Percentiles rank a stretch among this genome's conserved stretches.
These are phyloP conservation scores for Lactifluus piperatus DNA, from an alignment of 768 basidiomycete species.

Conservation along the genomic window DNA sequence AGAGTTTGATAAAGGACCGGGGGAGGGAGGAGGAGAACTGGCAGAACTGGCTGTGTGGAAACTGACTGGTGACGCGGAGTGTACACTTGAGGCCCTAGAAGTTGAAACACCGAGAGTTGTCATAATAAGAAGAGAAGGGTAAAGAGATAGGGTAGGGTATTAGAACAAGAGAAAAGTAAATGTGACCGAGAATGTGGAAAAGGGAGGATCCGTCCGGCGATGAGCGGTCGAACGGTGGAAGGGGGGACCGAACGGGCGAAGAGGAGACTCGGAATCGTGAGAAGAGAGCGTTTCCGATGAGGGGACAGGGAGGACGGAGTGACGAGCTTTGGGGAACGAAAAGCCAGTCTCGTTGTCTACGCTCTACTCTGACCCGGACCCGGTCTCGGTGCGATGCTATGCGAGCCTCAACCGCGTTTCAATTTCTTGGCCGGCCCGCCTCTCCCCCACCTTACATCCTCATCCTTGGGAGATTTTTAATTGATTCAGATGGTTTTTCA, in stretches of 20 bases:
- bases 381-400: too few relatives aligned
- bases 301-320: background rate
- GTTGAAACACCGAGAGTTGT: conserved; percentile 7
- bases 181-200: background rate
- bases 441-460: too few relatives aligned
- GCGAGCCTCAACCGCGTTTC: too few relatives aligned
- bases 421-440: too few relatives aligned
- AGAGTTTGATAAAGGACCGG: conserved; percentile 20
- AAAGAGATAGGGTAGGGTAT: conserved; percentile 6
- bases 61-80: conserved; percentile 24
- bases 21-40: conserved; percentile 25
- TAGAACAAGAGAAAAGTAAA: background rate
- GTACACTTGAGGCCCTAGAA: conserved; percentile 17
- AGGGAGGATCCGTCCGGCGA: conserved; percentile 47
- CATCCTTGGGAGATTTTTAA: too few relatives aligned
- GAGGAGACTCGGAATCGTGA: conserved; percentile 30
- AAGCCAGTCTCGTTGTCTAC: too few relatives aligned
- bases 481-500: too few relatives aligned
- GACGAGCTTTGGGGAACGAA: too few relatives aligned
- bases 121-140: conserved; percentile 22
- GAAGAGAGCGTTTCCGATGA: background rate
- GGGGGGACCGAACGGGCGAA: conserved; percentile 43
- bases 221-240: conserved; percentile 28
- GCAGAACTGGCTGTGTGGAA: conserved; percentile 22
- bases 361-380: too few relatives aligned